These are phyloP conservation scores for Penicillium chermesinum DNA, from an alignment of 495 filamentous ascomycete species.

Conservation along the genomic window DNA sequence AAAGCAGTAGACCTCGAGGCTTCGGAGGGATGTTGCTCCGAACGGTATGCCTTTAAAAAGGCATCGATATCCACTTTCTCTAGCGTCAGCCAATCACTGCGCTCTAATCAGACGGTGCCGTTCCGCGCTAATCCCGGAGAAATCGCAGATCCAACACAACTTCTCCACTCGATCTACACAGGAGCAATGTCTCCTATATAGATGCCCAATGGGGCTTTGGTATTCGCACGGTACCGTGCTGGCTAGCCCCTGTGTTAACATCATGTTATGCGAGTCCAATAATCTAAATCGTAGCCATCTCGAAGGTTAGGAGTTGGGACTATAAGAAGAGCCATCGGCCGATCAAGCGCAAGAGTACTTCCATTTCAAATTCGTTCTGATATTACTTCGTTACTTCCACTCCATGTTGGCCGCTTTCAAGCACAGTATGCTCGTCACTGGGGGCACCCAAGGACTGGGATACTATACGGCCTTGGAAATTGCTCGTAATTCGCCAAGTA, in stretches of 20 bases:
- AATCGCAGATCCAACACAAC: background rate
- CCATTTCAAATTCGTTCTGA: too few relatives aligned
- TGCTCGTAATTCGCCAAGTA: constrained; percentile 27
- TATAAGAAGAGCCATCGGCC: too few relatives aligned
- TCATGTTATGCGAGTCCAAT: too few relatives aligned
- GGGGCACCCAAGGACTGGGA: constrained; percentile 35
- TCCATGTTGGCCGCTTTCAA: constrained; percentile 5
- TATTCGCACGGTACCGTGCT: too few relatives aligned
- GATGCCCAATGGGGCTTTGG: too few relatives aligned
- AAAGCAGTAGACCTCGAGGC: background rate
- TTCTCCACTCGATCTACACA: too few relatives aligned
- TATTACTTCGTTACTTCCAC: background rate
- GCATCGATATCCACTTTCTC: too few relatives aligned
- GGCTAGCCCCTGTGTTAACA: too few relatives aligned
- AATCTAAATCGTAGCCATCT: too few relatives aligned
- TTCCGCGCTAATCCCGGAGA: constrained; percentile 1
- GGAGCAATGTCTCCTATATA: too few relatives aligned
- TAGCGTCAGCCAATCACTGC: background rate
- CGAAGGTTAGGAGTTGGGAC: too few relatives aligned
- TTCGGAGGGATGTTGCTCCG: background rate
- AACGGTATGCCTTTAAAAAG: background rate
- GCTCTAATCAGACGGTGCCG: background rate
- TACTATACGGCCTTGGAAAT: constrained; percentile 30
- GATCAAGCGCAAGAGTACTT: background rate
- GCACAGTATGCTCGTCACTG: constrained; percentile 40